phyloP scores from a whole-genome alignment of 2,329 filamentous ascomycete genomes.

The Clathrospora elynae region DNA sequence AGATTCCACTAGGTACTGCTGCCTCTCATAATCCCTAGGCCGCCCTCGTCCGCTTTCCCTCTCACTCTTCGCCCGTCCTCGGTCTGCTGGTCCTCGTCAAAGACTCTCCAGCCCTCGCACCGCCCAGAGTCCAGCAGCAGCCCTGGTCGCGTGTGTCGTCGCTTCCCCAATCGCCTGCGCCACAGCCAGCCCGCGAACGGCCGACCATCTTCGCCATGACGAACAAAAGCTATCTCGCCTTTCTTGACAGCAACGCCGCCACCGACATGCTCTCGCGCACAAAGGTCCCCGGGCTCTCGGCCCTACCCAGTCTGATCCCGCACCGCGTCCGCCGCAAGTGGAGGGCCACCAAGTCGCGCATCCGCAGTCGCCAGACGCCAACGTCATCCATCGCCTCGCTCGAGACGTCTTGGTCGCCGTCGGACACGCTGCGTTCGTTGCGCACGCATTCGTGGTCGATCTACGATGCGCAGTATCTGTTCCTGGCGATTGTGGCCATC shows the following conservation, averaged over 20 bases:
- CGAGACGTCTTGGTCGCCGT: slow-evolving; percentile 80
- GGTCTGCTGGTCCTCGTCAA: slow-evolving; percentile 11
- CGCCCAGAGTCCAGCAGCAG: slow-evolving; percentile 18
- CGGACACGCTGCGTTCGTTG: slow-evolving; percentile 76
- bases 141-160: slow-evolving; percentile 32
- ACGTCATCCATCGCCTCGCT: slow-evolving; percentile 75
- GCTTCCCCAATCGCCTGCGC: slow-evolving; percentile 14
- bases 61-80: slow-evolving; percentile 15
- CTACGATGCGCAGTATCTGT: slow-evolving; percentile 83
- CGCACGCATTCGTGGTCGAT: slow-evolving; percentile 78
- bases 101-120: slow-evolving; percentile 9
- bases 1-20: slow-evolving; percentile 33
- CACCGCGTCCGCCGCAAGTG: slow-evolving; percentile 70
- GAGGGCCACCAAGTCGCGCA: slow-evolving; percentile 64
- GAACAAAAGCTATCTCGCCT: slow-evolving; percentile 44
- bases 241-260: slow-evolving; percentile 36
- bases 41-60: slow-evolving; percentile 23
- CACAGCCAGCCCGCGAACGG: slow-evolving; percentile 15
- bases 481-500: slow-evolving; percentile 73
- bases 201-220: slow-evolving; percentile 28
- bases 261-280: slow-evolving; percentile 50
- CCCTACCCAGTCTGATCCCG: slow-evolving; percentile 61
- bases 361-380: slow-evolving; percentile 68
- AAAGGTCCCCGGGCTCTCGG: slow-evolving; percentile 55
- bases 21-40: slow-evolving; percentile 41